Conservation (phyloP, 768 basidiomycete species). For the Mycena rebaudengoi region DNA sequence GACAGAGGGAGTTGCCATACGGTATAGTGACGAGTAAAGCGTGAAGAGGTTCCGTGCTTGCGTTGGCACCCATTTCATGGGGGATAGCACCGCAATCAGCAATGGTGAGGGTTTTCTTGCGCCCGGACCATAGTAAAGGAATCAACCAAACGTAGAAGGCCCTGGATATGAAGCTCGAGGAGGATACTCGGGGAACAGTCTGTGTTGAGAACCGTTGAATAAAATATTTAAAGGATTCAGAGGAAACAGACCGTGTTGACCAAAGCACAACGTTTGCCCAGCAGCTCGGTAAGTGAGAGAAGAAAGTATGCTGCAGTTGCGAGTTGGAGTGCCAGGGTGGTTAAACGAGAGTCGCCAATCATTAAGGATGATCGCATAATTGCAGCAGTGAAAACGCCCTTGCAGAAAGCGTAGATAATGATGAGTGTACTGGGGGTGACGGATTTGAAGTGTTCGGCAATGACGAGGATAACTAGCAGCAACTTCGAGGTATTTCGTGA, state of each 20-base stretch:
- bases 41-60: background rate
- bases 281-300: background rate
- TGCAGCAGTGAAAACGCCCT: background rate
- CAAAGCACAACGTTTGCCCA: background rate
- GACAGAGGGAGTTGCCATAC: background rate
- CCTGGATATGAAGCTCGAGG: constrained; percentile 1
- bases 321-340: background rate
- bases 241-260: background rate
- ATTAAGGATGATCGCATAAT: background rate
- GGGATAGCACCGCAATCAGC: constrained; percentile 10
- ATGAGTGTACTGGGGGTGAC: constrained; percentile 1
- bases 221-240: too few species aligned
- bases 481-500: background rate
- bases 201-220: background rate
- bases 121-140: constrained; percentile 15
- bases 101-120: constrained; percentile 1
- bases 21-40: background rate
- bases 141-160: constrained; percentile 13
- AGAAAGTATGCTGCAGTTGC: background rate
- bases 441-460: background rate
- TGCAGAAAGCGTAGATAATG: background rate
- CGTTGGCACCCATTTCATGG: background rate
- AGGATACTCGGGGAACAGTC: background rate
- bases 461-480: background rate
- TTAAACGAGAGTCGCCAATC: background rate